These are phyloP conservation scores for Fusarium newnesense DNA, from an alignment of 2,329 filamentous ascomycete genomes.

Conservation along the genomic window DNA sequence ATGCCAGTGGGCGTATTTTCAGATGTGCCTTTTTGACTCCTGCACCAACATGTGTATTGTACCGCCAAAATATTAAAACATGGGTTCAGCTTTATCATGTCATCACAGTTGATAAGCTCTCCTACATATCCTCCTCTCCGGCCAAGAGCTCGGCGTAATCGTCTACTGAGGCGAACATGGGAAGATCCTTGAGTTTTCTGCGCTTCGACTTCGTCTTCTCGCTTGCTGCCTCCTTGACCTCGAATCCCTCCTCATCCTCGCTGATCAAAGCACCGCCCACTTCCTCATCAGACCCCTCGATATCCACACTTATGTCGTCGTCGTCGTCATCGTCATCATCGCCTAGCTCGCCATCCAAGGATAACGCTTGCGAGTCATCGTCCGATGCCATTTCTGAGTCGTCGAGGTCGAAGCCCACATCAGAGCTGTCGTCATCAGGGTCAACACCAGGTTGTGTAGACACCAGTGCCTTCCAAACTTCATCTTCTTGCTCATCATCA, in stretches of 20 bases:
- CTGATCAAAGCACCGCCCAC: slow-evolving; percentile 55
- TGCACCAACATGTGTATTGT: slow-evolving; percentile 25
- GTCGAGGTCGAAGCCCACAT: slow-evolving; percentile 61
- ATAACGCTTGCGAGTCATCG: slow-evolving; percentile 53
- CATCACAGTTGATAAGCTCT: not conserved
- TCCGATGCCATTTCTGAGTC: slow-evolving; percentile 62
- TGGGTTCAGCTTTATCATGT: slow-evolving; percentile 20
- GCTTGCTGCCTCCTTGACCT: slow-evolving; percentile 73
- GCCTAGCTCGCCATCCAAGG: slow-evolving; percentile 57
- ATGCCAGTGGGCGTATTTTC: slow-evolving; percentile 13
- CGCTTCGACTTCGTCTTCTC: slow-evolving; percentile 65
- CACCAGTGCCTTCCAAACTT: slow-evolving; percentile 93
- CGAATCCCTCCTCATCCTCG: slow-evolving; percentile 57
- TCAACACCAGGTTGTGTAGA: slow-evolving; percentile 76
- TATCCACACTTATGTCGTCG: slow-evolving; percentile 53
- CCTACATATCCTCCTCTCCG: slow-evolving; percentile 68
- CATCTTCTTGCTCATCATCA: slow-evolving; percentile 74
- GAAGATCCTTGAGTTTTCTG: slow-evolving; percentile 88
- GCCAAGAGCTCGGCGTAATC: slow-evolving; percentile 91
- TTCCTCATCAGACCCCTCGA: slow-evolving; percentile 55
- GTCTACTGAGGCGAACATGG: slow-evolving; percentile 91
- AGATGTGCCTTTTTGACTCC: slow-evolving; percentile 28
- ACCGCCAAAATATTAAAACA: slow-evolving; percentile 29
- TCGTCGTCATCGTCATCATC: slow-evolving; percentile 60
- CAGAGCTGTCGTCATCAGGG: slow-evolving; percentile 59